Base-by-base conservation (phyloP, 108 stramenopile species). In the Mediolabrus comicus region DNA sequence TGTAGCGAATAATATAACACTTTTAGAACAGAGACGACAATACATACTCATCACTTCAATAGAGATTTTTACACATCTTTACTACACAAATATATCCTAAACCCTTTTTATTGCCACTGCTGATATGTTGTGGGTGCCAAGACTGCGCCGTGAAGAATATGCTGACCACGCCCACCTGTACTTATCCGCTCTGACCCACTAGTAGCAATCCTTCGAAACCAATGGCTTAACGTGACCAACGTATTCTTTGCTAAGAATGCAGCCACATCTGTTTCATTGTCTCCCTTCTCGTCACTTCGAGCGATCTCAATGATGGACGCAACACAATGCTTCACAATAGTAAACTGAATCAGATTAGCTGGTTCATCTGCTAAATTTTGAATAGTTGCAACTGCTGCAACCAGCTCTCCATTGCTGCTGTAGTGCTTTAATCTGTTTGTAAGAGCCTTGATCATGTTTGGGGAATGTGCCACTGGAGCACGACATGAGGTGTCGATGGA, bases 281-380 rank as follows among this genome's bases (percentile, higher is more conserved):
- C 62, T 28, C 65, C 69, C 28, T 67, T 75, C 6, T 79, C 83
- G 12, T 59, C 57, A 43, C 71, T 86, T 65, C 86, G 83, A 11
- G 87, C 83, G 29, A 94, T 67, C 46, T 69, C 78, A 72, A 91
- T 88, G 53, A 94, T 62, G 17, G 90, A 90, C 4, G 86, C 71
- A 64, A 94, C 78, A 51, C 90, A 91, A n/a, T 91, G 77, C 24
- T 87, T 75, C 26, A 87, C 87, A 36, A 89, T 91, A 11, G 84
- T 85, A 72, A 94, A 85, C n/a, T 87, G 90, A 26, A 91, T 88
- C 9, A 94, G 83, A 73, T 94, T 91, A 25, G 88, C 88, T 3
- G 92, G 92, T 46, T 94, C 92, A 58, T 94, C 87, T 12, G 87
- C 81, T 10, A 94, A 68, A 60, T 90, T 90, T 63, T 94, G 89